Base-by-base conservation (phyloP, 148 eudicot genomes). In the Rhododendron griersonianum region DNA sequence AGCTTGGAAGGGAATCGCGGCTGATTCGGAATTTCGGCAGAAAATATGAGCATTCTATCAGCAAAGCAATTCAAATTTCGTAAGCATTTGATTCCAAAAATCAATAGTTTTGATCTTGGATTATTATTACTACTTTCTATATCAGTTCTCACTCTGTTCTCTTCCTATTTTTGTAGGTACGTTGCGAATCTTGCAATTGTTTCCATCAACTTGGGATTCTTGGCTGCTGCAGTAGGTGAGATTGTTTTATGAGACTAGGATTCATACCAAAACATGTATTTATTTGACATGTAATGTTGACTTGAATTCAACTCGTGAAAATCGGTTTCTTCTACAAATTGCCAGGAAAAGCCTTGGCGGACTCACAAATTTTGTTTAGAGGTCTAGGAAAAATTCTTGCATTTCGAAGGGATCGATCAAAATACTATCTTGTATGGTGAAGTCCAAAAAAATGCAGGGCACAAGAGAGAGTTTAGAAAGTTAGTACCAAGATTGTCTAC, bases 211-310 rank as follows among this genome's bases (percentile, higher is more conserved):
- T 82, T 91, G 89, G 90, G 88, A 21, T 82, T 91, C 63, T 45
- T 93, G 89, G 89, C 91, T 51, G 86, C 88, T 83, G 93, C 90
- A 87, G 53, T 91, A 83, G 96, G 98, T 95, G 88, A 90, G 92
- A 30, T 69, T 80, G 47, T 44, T 76, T 14, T 25, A 6, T 25
- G 82, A 78, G 13, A 76, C 11, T 11, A 18, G 50, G 23, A 76
- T 37, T 35, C 41, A 18, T 16, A 18, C 21, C 18, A 11, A 35
- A 73, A 71, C 77, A 71, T 30, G 41, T 4, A 35, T 74, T 10
- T 28, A 35, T 10, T 28, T 69, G 33, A 69, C 67, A 18, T 59
- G 65, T 19, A 5, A 59, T 59, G 65, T 59, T 55, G 61, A 55
- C 18, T 5, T 55, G 61, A 55, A 55, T 57, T 57, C 23, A 16